These are phyloP conservation scores for Paramecium sonneborni DNA, from an alignment of 73 alveolate genomes.

Conservation along the genomic window DNA sequence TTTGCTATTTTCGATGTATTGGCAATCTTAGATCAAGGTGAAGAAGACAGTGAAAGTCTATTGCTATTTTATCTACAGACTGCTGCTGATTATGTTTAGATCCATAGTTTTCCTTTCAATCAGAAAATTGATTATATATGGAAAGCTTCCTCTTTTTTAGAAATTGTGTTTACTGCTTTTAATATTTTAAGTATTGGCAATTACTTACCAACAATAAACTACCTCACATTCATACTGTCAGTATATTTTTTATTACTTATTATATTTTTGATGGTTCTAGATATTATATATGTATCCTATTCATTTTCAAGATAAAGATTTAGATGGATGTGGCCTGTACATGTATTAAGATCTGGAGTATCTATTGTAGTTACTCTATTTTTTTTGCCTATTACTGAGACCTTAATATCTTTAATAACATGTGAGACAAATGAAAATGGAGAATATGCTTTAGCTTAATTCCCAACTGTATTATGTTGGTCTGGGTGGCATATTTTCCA, in stretches of 20 bases:
- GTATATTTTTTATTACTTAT: constrained; percentile 29
- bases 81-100: constrained; percentile 22
- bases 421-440: constrained; percentile 18
- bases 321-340: constrained; percentile 75
- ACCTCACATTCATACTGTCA: constrained; percentile 25
- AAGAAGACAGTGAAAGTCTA: not conserved
- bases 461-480: constrained; percentile 51
- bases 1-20: constrained; percentile 3
- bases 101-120: constrained; percentile 53
- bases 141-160: constrained; percentile 48
- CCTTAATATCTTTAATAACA: constrained; percentile 23
- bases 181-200: constrained; percentile 13
- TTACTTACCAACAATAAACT: constrained; percentile 48
- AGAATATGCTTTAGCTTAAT: not conserved
- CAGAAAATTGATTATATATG: constrained; percentile 14
- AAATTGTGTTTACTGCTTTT: not conserved
- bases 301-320: constrained; percentile 69
- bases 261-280: constrained; percentile 67
- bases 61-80: not conserved
- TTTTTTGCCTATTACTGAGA: constrained; percentile 70
- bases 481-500: constrained; percentile 61
- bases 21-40: constrained; percentile 12
- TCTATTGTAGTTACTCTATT: constrained; percentile 72
- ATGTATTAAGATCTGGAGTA: constrained; percentile 69
- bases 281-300: constrained; percentile 73